Conservation (phyloP, 352 stramenopile species). For the Phytophthora brassicae region DNA sequence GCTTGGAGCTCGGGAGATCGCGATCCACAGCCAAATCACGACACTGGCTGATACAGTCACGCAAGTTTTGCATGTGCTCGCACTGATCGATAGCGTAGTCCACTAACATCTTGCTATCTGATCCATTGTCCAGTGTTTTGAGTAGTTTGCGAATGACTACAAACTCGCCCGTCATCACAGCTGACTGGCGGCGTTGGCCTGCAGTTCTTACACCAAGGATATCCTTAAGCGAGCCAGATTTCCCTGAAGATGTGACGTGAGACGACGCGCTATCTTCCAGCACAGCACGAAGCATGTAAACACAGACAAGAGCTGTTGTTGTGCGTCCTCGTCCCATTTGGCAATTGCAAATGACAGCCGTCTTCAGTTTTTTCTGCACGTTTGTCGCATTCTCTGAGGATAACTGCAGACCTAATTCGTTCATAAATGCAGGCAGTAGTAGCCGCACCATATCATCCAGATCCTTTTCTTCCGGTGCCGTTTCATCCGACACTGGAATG, state of each 20-base stretch:
- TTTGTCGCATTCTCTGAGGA: constrained; percentile 8
- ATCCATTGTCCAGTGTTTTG: constrained; percentile 70
- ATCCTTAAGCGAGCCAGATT: constrained; percentile 26
- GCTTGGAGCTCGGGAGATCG: constrained; percentile 63
- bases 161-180: constrained; percentile 59
- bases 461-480: constrained; percentile 88
- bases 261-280: constrained; percentile 44
- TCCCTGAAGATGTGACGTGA: constrained; percentile 2
- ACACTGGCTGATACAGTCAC: constrained; percentile 81
- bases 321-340: constrained; percentile 89
- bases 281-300: constrained; percentile 84
- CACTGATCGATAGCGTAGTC: constrained; percentile 79
- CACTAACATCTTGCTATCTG: constrained; percentile 59
- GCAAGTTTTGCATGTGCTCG: constrained; percentile 85
- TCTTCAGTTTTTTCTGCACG: constrained; percentile 38
- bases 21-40: constrained; percentile 75
- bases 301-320: constrained; percentile 87
- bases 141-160: constrained; percentile 77
- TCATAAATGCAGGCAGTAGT: constrained; percentile 61
- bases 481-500: constrained; percentile 90
- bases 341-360: constrained; percentile 88
- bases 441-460: constrained; percentile 87
- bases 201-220: constrained; percentile 19
- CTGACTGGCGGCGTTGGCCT: constrained; percentile 50
- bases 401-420: constrained; percentile 50